Evolutionary conservation across 345 rosid species (phyloP).

Genomic region (Carallia brachiata): DNA sequence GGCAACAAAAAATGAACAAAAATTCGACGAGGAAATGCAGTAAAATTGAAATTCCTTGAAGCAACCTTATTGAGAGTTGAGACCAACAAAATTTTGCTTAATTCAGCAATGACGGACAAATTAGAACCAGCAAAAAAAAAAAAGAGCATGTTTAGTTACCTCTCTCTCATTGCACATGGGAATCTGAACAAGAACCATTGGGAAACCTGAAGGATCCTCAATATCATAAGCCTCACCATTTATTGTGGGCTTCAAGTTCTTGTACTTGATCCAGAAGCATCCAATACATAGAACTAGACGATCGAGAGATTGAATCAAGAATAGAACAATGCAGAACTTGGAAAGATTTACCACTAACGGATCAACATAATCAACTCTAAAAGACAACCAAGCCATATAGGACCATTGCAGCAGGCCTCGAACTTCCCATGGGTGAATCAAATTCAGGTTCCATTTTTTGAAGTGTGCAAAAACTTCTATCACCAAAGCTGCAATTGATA

Average conservation of each 20-base stretch:
- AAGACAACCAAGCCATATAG: conserved; percentile 74
- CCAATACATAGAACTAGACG: conserved; percentile 73
- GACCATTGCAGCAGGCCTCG: conserved; percentile 66
- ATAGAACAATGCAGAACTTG: conserved; percentile 62
- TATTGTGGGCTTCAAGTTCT: conserved; percentile 58
- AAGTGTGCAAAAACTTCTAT: conserved; percentile 69
- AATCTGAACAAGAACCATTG: conserved; percentile 94
- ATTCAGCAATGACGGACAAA: too few relatives aligned
- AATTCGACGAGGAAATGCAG: too few relatives aligned
- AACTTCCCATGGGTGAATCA: conserved; percentile 68
- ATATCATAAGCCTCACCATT: conserved; percentile 46
- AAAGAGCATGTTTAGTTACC: conserved; percentile 32
- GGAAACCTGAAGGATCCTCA: conserved; percentile 60
- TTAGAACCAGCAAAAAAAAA: conserved; percentile 11
- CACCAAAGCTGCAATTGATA: conserved; percentile 56
- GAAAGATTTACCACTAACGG: conserved; percentile 62
- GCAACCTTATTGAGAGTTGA: too few relatives aligned
- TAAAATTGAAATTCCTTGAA: too few relatives aligned
- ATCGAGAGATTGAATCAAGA: conserved; percentile 85
- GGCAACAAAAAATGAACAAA: too few relatives aligned
- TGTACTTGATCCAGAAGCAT: conserved; percentile 82
- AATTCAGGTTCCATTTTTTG: conserved; percentile 68
- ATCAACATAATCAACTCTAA: conserved; percentile 69
- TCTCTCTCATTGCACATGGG: conserved; percentile 97
- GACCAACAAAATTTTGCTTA: too few relatives aligned